Conservation (phyloP, 768 basidiomycete species). For the Xerocomellus chrysenteron region DNA sequence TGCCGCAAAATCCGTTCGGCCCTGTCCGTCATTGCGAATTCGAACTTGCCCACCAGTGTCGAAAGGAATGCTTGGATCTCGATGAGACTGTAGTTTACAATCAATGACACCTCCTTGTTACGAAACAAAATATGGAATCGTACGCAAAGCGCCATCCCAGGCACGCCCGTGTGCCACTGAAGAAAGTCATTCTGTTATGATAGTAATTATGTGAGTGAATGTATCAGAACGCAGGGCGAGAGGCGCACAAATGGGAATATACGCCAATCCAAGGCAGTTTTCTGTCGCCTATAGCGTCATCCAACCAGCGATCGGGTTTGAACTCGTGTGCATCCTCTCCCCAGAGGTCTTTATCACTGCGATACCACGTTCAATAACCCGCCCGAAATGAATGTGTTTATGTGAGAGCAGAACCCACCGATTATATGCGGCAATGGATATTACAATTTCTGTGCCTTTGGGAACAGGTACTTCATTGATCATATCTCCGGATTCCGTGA, state of each 20-base stretch:
- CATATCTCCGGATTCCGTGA: slow-evolving; percentile 41
- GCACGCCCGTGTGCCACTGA: slow-evolving; percentile 14
- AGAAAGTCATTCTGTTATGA: slow-evolving; percentile 18
- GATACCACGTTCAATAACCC: not conserved
- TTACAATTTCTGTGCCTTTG: slow-evolving; percentile 47
- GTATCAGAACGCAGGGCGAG: not conserved
- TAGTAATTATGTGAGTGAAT: not conserved
- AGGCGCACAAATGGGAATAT: slow-evolving; percentile 10
- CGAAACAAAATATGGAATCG: not conserved
- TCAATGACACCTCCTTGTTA: not conserved
- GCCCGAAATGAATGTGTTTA: too few species aligned
- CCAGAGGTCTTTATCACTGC: slow-evolving; percentile 23
- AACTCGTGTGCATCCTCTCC: slow-evolving; percentile 27
- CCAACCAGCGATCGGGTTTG: slow-evolving; percentile 14
- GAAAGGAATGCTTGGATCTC: slow-evolving; percentile 58
- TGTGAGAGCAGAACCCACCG: slow-evolving; percentile 35
- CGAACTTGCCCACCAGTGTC: slow-evolving; percentile 52
- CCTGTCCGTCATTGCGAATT: slow-evolving; percentile 41
- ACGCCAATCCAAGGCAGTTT: slow-evolving; percentile 14
- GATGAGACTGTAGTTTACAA: slow-evolving; percentile 27
- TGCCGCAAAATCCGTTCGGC: slow-evolving; percentile 22
- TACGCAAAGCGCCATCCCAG: slow-evolving; percentile 32
- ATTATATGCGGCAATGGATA: slow-evolving; percentile 56
- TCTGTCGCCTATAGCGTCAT: not conserved
- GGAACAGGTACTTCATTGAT: slow-evolving; percentile 47